Conservation (phyloP, 2,329 filamentous ascomycete genomes). For the Fusarium irregulare region DNA sequence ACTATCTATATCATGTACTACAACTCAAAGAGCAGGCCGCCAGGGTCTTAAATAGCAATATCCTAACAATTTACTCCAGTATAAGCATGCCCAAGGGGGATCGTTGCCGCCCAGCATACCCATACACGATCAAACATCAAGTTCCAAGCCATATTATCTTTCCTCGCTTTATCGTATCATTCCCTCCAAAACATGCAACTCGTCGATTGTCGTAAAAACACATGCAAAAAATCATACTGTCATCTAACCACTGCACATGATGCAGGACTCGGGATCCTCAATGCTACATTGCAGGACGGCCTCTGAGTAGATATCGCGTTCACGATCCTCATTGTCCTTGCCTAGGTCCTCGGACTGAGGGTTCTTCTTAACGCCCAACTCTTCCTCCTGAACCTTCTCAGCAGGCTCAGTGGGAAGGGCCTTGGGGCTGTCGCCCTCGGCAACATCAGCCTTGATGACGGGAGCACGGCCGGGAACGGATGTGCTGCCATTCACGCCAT, state of each 20-base stretch:
- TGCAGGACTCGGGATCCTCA: conserved; percentile 92
- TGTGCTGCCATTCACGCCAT: conserved; percentile 68
- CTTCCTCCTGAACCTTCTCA: conserved; percentile 71
- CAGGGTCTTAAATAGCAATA: conserved; percentile 16
- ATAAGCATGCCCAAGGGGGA: conserved; percentile 25
- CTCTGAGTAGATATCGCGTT: conserved; percentile 95
- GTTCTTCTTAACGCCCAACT: conserved; percentile 65
- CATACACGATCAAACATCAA: conserved; percentile 32
- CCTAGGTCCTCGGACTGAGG: conserved; percentile 79
- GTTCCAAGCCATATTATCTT: conserved; percentile 41
- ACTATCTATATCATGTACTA: conserved; percentile 36
- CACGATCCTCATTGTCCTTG: conserved; percentile 77
- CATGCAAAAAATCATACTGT: conserved; percentile 8
- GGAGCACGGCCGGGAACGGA: conserved; percentile 74
- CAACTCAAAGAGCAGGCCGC: conserved; percentile 15
- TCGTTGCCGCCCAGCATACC: conserved; percentile 30
- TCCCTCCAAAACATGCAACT: conserved; percentile 45
- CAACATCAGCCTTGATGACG: conserved; percentile 79
- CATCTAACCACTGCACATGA: conserved; percentile 94
- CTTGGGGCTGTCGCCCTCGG: conserved; percentile 83
- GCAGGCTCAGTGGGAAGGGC: conserved; percentile 78
- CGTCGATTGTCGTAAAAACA: conserved; percentile 49
- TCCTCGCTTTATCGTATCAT: conserved; percentile 37
- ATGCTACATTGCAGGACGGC: conserved; percentile 95
- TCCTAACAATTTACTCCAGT: conserved; percentile 38